A percentile compares a stretch with the other conserved stretches of the same genome.
These are phyloP conservation scores for Cicer judaicum DNA, from an alignment of 306 rosid genomes.

Conservation along the genomic window DNA sequence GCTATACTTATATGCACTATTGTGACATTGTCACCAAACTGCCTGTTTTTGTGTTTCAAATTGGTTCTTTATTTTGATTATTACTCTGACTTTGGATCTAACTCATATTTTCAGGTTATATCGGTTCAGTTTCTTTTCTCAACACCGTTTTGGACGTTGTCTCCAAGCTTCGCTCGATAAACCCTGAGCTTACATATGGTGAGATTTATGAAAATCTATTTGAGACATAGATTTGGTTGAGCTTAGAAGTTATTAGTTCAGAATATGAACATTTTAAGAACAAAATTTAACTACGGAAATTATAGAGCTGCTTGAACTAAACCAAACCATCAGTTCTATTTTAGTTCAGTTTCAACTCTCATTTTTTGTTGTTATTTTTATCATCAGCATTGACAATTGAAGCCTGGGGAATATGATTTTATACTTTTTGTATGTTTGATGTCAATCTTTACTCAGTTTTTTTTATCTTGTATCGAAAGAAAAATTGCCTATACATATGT, in stretches of 20 bases:
- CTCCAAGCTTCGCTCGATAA: slow-evolving; percentile 67
- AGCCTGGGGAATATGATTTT: slow-evolving; percentile 24
- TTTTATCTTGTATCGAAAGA: slow-evolving; percentile 21
- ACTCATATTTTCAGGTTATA: slow-evolving; percentile 65
- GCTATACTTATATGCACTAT: slow-evolving; percentile 16
- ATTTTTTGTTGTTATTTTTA: slow-evolving; percentile 16
- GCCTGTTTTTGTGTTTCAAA: background rate
- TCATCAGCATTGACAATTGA: slow-evolving; percentile 16
- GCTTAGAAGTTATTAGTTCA: slow-evolving; percentile 1
- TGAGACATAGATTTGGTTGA: slow-evolving; percentile 23
- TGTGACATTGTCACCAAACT: slow-evolving; percentile 12
- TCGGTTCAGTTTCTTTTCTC: slow-evolving; percentile 87
- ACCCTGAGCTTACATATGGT: slow-evolving; percentile 77
- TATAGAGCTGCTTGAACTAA: background rate
- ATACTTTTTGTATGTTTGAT: slow-evolving; percentile 7
- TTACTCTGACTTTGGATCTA: slow-evolving; percentile 22
- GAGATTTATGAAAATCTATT: slow-evolving; percentile 49
- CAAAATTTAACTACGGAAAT: slow-evolving; percentile 30
- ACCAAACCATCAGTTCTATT: background rate
- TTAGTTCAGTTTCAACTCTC: slow-evolving; percentile 27
- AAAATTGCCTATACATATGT: background rate
- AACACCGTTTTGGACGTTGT: slow-evolving; percentile 75
- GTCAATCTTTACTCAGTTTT: background rate
- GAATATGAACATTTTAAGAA: slow-evolving; percentile 15
- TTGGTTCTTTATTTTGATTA: slow-evolving; percentile 10